Base-by-base conservation (phyloP, 768 basidiomycete genomes). In the Megacollybia marginata region DNA sequence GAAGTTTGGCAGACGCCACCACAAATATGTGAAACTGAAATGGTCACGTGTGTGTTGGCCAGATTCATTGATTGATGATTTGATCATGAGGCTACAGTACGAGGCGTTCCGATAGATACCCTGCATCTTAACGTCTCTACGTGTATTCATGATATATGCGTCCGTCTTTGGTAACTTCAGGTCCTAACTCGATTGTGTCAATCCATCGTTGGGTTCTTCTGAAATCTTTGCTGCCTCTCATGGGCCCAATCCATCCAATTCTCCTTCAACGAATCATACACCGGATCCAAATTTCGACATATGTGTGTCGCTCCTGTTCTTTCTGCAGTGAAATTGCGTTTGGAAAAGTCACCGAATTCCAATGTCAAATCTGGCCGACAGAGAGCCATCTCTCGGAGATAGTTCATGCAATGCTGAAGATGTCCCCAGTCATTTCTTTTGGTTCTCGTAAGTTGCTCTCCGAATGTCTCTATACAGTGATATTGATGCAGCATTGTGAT, bases 351-450 rank as follows among this genome's bases (percentile, higher is more conserved):
- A 1, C 57, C 69, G 0, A 62, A 62, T 46, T 74, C 73, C 33
- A 74, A 52, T 6, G 69, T 71, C 13, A 67, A 46, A 56, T 74
- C 72, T 15, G 73, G 64, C 9, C 55, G 49, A 49, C 73, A 74
- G 19, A 74, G 57, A 0, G 62, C 51, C 59, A 60, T 61, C 53
- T 69, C 62, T 8, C 73, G 63, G 33, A 73, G 54, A 55, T 70
- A 73, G 42, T 69, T 67, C 43, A 70, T 42, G 50, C 73, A 74
- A 50, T 74, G 73, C n/a, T 60, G 52, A 20, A 59, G 45, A 49
- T 66, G 65, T 13, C 19, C 5, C 50, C 55, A 33, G 16, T 19
- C 16, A 20, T 51, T 34, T 23, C 44, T 49, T 31, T 43, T 15
- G 34, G 36, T 12, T 44, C 40, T 28, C 52, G 52, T 40, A 56